These are phyloP conservation scores for Senecio squalidus DNA, from an alignment of 140 eudicot genomes.

Conservation along the genomic window DNA sequence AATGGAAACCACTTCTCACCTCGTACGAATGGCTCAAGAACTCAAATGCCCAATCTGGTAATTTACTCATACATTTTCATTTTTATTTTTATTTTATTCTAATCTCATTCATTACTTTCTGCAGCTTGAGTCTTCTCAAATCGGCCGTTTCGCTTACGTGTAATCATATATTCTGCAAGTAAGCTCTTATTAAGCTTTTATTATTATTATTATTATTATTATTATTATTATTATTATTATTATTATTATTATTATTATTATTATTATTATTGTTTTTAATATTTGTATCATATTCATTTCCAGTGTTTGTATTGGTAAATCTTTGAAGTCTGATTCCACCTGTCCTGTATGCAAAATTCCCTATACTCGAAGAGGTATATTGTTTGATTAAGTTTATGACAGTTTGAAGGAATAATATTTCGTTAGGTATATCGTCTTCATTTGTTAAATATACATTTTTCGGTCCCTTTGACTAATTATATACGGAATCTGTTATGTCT, in stretches of 20 bases:
- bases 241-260: neutral
- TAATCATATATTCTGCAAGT: slow-evolving; percentile 96
- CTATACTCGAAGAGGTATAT: slow-evolving; percentile 73
- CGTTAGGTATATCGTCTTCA: no score
- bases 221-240: neutral
- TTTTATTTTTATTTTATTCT: neutral
- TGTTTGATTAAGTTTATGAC: neutral
- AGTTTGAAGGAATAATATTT: no score
- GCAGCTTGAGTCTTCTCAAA: slow-evolving; percentile 80
- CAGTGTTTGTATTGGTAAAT: slow-evolving; percentile 73
- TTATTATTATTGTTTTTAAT: neutral
- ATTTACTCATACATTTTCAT: neutral
- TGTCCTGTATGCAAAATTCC: slow-evolving; percentile 98
- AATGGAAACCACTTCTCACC: slow-evolving; percentile 72
- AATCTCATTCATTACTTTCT: neutral
- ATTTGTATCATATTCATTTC: neutral
- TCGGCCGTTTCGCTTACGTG: slow-evolving; percentile 81
- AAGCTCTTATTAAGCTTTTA: slow-evolving; percentile 13
- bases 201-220: neutral
- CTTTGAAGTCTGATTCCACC: slow-evolving; percentile 67
- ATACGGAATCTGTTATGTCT: no score
- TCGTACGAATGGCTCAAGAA: slow-evolving; percentile 84
- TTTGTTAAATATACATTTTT: no score
- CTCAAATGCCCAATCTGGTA: slow-evolving; percentile 99
- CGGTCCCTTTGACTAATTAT: no score